Evolutionary conservation across 2,329 filamentous ascomycete species (phyloP).

Genomic region (Ceratocystis papillata): DNA sequence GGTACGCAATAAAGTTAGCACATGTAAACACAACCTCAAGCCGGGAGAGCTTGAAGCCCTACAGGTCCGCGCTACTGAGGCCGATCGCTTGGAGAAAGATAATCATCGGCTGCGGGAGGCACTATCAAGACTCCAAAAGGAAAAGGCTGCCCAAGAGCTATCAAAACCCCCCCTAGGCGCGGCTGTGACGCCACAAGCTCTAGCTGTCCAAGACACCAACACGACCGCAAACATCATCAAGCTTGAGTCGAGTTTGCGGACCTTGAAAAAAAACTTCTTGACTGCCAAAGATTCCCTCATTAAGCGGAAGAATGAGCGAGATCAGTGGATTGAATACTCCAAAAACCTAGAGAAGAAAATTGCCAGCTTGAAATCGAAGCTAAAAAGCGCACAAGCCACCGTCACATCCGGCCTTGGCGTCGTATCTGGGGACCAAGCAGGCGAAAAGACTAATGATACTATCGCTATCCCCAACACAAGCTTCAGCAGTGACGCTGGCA

Average conservation of each 20-base stretch:
- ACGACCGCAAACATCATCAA: neutral
- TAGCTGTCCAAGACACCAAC: conserved; percentile 13
- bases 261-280: conserved; percentile 35
- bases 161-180: neutral
- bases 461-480: conserved; percentile 19
- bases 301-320: conserved; percentile 35
- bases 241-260: conserved; percentile 7
- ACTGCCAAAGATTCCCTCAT: conserved; percentile 33
- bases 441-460: conserved; percentile 15
- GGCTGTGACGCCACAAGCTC: conserved; percentile 16
- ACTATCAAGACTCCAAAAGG: conserved; percentile 27
- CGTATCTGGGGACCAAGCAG: neutral
- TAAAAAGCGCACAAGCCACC: conserved; percentile 22
- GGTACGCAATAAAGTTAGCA: conserved; percentile 26
- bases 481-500: conserved; percentile 9
- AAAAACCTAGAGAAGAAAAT: conserved; percentile 37
- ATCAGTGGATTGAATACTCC: conserved; percentile 39
- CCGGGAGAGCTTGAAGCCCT: conserved; percentile 32
- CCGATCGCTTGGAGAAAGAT: conserved; percentile 35
- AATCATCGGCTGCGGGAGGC: conserved; percentile 35
- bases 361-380: conserved; percentile 26
- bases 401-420: conserved; percentile 2
- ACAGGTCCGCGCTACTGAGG: conserved; percentile 29
- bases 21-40: conserved; percentile 25
- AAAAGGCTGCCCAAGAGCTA: conserved; percentile 27